phyloP scores from a whole-genome alignment of 805 yeast genomes.

The Lipomyces starkeyi region DNA sequence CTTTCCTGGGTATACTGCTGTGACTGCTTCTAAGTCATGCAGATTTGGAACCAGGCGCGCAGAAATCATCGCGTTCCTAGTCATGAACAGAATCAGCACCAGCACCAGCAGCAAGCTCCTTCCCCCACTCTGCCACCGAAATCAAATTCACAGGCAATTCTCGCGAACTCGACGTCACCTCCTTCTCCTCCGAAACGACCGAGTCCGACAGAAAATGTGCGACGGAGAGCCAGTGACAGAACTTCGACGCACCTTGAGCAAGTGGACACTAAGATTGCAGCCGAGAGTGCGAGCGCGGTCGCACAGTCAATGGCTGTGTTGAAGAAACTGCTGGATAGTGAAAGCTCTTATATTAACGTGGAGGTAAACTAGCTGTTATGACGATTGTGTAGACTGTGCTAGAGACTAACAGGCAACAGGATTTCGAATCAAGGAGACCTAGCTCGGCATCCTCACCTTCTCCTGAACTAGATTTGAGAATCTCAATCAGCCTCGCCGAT shows the following conservation, averaged over 20 bases:
- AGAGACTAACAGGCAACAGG: neutral
- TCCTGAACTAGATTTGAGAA: constrained; percentile 6
- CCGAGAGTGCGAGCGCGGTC: neutral
- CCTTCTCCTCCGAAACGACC: constrained; percentile 2
- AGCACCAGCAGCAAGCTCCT: neutral
- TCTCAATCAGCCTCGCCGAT: constrained; percentile 10
- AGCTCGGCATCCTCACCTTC: neutral
- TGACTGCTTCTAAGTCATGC: constrained; percentile 11
- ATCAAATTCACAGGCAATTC: constrained; percentile 1
- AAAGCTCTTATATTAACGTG: constrained; percentile 18
- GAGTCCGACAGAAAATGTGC: neutral
- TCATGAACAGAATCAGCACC: neutral
- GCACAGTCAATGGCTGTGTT: constrained; percentile 15
- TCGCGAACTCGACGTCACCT: neutral
- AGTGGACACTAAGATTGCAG: neutral
- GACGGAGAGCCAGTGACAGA: neutral
- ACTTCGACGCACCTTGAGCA: neutral
- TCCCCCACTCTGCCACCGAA: neutral
- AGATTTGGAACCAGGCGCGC: constrained; percentile 36
- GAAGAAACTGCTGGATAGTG: constrained; percentile 19
- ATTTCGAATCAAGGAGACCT: neutral
- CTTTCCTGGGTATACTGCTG: neutral
- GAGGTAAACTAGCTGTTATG: constrained; percentile 1
- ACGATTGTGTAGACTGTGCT: neutral
- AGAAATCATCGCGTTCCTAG: constrained; percentile 12